Percentiles rank a stretch among this genome's conserved stretches.
Evolutionary conservation across 2,329 filamentous ascomycete genomes (phyloP).

Genomic region (Penicillium sp.): DNA sequence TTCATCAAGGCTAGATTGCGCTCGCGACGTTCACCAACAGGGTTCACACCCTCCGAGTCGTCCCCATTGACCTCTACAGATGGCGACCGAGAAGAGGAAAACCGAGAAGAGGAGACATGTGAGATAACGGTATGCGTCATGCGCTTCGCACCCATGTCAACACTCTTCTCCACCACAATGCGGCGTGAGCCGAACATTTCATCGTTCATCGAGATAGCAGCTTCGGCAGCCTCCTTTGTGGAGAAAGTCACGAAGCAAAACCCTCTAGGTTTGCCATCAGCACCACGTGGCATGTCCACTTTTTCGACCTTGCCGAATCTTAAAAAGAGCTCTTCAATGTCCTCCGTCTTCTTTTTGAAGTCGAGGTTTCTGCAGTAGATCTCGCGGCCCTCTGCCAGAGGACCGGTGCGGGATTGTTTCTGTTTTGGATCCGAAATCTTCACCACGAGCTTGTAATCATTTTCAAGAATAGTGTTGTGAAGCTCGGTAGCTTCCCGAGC

Average conservation of each 20-base stretch:
- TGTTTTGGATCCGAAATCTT: constrained; percentile 83
- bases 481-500: constrained; percentile 74
- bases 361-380: constrained; percentile 76
- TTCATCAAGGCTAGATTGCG: constrained; percentile 82
- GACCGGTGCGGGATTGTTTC: constrained; percentile 78
- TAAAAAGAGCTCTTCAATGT: constrained; percentile 71
- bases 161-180: constrained; percentile 65
- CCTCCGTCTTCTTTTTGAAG: constrained; percentile 64
- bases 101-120: constrained; percentile 41
- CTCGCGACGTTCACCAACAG: constrained; percentile 54
- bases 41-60: constrained; percentile 43
- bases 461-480: constrained; percentile 71
- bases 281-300: constrained; percentile 71
- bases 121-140: constrained; percentile 51
- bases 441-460: constrained; percentile 69
- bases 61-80: constrained; percentile 40
- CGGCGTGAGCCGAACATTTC: constrained; percentile 70
- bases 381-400: constrained; percentile 85
- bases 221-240: constrained; percentile 68
- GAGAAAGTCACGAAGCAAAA: constrained; percentile 80
- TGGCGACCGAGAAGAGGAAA: constrained; percentile 39
- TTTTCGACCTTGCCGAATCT: constrained; percentile 76
- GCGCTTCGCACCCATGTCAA: constrained; percentile 48
- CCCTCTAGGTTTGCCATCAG: constrained; percentile 72
- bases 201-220: constrained; percentile 70